Evolutionary conservation across 768 basidiomycete species (phyloP).

Genomic region (Botryobasidium botryosum): DNA sequence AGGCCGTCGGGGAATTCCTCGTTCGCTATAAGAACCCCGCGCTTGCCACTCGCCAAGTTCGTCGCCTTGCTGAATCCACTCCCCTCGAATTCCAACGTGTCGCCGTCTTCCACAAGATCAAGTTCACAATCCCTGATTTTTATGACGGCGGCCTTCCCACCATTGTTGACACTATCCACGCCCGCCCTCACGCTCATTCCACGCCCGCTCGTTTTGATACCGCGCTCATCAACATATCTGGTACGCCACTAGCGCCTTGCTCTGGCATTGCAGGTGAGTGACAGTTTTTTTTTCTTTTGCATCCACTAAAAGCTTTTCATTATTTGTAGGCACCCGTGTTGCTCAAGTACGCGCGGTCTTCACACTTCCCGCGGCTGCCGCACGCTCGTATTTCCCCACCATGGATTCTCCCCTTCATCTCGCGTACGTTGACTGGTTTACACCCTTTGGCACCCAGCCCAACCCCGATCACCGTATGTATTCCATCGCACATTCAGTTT

Average conservation of each 20-base stretch:
- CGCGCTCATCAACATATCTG: background rate
- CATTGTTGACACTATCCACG: background rate
- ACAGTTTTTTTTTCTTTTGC: background rate
- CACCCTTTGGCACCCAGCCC: too few relatives aligned
- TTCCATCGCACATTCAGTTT: background rate
- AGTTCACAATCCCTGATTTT: background rate
- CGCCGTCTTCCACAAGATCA: background rate
- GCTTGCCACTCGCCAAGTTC: background rate
- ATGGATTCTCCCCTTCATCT: too few relatives aligned
- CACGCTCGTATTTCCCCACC: background rate
- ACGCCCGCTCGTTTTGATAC: constrained; percentile 1
- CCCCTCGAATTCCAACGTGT: background rate
- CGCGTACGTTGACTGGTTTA: constrained; percentile 4
- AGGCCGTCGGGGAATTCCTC: background rate
- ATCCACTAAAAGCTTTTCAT: background rate
- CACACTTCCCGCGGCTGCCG: background rate
- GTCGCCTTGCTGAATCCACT: background rate
- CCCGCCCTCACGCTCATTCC: background rate
- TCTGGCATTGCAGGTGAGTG: background rate
- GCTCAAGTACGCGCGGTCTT: constrained; percentile 1
- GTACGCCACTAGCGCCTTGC: background rate
- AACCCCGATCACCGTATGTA: background rate
- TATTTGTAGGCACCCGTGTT: background rate
- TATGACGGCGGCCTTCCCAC: background rate
- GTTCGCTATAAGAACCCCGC: background rate